phyloP scores from a whole-genome alignment of 2,329 filamentous ascomycete genomes.

The Pseudogymnoascus sp. region DNA sequence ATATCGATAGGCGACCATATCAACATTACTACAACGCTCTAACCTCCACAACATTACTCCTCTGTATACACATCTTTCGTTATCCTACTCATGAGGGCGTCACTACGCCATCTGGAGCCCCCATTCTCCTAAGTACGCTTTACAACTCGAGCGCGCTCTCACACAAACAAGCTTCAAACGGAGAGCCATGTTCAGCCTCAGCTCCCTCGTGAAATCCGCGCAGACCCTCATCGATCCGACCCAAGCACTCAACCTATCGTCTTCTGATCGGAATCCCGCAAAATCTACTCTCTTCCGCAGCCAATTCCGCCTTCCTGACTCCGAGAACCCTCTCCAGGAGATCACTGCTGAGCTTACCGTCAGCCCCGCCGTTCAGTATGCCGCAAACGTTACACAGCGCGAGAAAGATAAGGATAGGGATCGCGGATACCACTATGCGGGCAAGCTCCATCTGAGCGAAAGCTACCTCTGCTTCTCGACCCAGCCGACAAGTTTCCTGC shows the following conservation, averaged over 20 bases:
- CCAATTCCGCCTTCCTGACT: constrained; percentile 90
- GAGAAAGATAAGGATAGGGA: constrained; percentile 61
- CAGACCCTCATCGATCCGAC: constrained; percentile 91
- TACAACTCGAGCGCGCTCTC: neutral
- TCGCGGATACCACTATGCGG: constrained; percentile 80
- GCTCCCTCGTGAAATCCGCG: constrained; percentile 88
- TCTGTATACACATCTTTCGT: neutral
- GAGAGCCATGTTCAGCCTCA: constrained; percentile 55
- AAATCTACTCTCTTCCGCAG: constrained; percentile 90
- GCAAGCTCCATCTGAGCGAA: constrained; percentile 90
- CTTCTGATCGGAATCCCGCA: constrained; percentile 74
- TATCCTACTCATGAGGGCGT: constrained; percentile 2
- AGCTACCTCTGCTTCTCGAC: constrained; percentile 96
- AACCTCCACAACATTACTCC: neutral
- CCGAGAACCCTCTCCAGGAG: constrained; percentile 90
- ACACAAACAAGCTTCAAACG: constrained; percentile 17
- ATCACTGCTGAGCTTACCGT: constrained; percentile 95
- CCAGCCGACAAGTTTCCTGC: constrained; percentile 78
- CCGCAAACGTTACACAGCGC: constrained; percentile 57
- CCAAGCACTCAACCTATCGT: constrained; percentile 65
- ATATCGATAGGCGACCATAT: neutral
- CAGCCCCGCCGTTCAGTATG: constrained; percentile 47
- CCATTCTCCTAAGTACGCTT: neutral
- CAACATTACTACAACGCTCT: neutral
- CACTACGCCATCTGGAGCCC: neutral